phyloP scores from a whole-genome alignment of 2,329 filamentous ascomycete species.

The Fusarium transvaalense region DNA sequence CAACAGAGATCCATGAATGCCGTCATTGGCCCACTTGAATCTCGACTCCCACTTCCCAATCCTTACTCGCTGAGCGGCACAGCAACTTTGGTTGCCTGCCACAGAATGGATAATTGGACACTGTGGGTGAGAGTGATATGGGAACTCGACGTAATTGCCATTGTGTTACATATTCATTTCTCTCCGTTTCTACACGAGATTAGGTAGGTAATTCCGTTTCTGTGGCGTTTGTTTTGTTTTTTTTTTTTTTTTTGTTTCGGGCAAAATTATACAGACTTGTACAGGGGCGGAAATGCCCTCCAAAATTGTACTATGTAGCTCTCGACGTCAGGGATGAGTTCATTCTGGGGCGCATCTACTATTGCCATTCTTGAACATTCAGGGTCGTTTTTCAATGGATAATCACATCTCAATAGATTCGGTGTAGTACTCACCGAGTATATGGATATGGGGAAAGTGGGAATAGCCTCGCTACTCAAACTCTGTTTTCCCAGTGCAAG shows the following conservation, averaged over 20 bases:
- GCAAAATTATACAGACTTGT: not conserved
- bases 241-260: not conserved
- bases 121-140: constrained; percentile 16
- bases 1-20: constrained; percentile 28
- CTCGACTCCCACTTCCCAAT: constrained; percentile 18
- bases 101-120: constrained; percentile 17
- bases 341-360: constrained; percentile 14
- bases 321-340: constrained; percentile 34
- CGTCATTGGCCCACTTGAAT: constrained; percentile 44
- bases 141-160: constrained; percentile 32
- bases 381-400: constrained; percentile 13
- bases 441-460: constrained; percentile 9
- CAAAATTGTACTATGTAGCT: not conserved
- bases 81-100: constrained; percentile 12
- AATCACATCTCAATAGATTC: constrained; percentile 6
- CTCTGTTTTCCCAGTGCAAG: not conserved
- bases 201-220: constrained; percentile 25
- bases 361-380: constrained; percentile 5
- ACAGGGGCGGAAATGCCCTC: not conserved
- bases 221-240: constrained; percentile 18
- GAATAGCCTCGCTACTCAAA: constrained; percentile 19
- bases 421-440: not conserved
- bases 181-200: constrained; percentile 34
- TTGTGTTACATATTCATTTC: not conserved
- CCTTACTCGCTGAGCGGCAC: constrained; percentile 28